These are phyloP conservation scores for Protomyces gravidus DNA, from an alignment of 1,139 yeast species.

Conservation along the genomic window DNA sequence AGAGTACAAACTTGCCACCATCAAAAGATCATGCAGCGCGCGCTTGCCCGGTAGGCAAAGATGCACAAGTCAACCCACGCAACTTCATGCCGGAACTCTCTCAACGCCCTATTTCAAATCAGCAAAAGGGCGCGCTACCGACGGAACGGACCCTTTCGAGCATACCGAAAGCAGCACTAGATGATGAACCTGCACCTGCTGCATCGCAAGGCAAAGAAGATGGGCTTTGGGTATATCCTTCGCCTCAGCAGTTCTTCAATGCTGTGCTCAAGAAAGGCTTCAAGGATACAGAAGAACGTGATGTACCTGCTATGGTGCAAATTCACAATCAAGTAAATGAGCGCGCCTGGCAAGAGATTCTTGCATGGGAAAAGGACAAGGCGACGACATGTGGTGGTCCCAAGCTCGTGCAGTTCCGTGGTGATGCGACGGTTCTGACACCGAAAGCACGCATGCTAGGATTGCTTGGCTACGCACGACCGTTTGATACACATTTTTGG, in stretches of 20 bases:
- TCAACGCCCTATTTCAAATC: slow-evolving; percentile 3
- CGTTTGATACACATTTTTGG: slow-evolving; percentile 98
- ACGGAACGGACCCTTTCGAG: slow-evolving; percentile 25
- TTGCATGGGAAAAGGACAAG: slow-evolving; percentile 73
- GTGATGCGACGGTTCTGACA: slow-evolving; percentile 76
- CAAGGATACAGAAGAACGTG: slow-evolving; percentile 66
- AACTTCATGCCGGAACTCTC: slow-evolving; percentile 16
- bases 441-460: slow-evolving; percentile 82
- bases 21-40: not conserved
- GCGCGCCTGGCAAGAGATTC: slow-evolving; percentile 80
- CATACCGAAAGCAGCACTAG: slow-evolving; percentile 15
- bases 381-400: slow-evolving; percentile 78
- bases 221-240: slow-evolving; percentile 90
- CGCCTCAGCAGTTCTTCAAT: slow-evolving; percentile 88
- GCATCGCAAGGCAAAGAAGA: slow-evolving; percentile 5
- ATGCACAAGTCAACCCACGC: slow-evolving; percentile 17
- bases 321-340: slow-evolving; percentile 93
- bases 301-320: slow-evolving; percentile 89
- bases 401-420: slow-evolving; percentile 77
- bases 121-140: slow-evolving; percentile 14
- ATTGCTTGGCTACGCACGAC: slow-evolving; percentile 49
- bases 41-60: slow-evolving; percentile 19
- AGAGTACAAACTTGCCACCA: not conserved
- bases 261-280: slow-evolving; percentile 91
- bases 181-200: slow-evolving; percentile 9